Evolutionary conservation across 192 early-diverging fungal genomes (phyloP).

Genomic region (Diversispora eburnea): DNA sequence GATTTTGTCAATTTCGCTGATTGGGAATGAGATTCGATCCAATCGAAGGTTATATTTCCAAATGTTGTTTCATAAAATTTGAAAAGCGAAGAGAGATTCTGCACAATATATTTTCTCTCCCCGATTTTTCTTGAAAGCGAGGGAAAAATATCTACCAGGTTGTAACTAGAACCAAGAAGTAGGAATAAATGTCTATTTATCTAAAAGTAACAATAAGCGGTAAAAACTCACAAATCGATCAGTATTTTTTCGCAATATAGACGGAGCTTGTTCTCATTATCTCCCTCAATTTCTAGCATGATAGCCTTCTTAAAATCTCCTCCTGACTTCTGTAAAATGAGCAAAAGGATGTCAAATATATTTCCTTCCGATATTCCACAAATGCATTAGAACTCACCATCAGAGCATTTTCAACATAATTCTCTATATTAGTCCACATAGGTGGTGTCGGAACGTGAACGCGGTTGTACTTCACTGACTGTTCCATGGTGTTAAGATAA

Average conservation of each 20-base stretch:
- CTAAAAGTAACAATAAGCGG: background rate
- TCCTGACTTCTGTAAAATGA: constrained; percentile 14
- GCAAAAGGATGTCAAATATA: constrained; percentile 1
- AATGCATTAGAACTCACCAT: constrained; percentile 20
- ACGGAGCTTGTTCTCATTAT: background rate
- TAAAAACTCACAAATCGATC: constrained; percentile 20
- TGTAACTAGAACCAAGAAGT: constrained; percentile 16
- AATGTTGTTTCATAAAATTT: constrained; percentile 32
- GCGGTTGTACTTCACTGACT: constrained; percentile 15
- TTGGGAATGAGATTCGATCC: constrained; percentile 24
- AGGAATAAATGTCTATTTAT: constrained; percentile 12
- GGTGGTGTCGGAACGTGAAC: constrained; percentile 6
- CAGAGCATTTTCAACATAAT: constrained; percentile 21
- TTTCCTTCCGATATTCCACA: background rate
- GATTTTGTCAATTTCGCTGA: constrained; percentile 30
- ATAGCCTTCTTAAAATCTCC: constrained; percentile 14
- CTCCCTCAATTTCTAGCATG: background rate
- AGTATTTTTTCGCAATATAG: constrained; percentile 24
- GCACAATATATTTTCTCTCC: constrained; percentile 28
- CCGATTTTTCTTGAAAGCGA: constrained; percentile 22
- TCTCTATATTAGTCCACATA: constrained; percentile 23
- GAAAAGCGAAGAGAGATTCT: constrained; percentile 25
- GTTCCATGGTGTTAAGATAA: constrained; percentile 12
- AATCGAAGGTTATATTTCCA: constrained; percentile 23
- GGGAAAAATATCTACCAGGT: constrained; percentile 17